A percentile compares a stretch with the other conserved stretches of the same genome.
Evolutionary conservation across 257 asterid genomes (phyloP).

Genomic region (Fraxinus anomala): DNA sequence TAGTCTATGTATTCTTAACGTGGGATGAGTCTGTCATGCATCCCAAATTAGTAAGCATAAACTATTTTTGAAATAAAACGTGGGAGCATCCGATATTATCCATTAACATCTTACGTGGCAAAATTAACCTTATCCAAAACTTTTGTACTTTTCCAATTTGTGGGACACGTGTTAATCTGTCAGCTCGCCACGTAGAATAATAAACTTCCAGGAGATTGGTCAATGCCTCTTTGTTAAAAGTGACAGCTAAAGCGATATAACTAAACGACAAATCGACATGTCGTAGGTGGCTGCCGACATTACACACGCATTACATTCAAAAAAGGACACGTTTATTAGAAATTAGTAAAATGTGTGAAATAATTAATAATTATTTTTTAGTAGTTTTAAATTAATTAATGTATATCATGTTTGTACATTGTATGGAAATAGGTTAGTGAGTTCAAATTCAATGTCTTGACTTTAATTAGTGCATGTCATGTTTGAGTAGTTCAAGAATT

Average conservation of each 20-base stretch:
- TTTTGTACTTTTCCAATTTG: background rate
- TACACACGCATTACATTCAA: background rate
- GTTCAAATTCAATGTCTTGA: too few species aligned
- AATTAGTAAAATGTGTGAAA: background rate
- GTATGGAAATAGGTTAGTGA: background rate
- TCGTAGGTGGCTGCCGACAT: conserved; percentile 27
- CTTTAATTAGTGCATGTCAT: too few species aligned
- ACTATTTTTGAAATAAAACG: background rate
- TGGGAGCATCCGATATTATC: background rate
- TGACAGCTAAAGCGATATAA: background rate
- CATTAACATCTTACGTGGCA: conserved; percentile 24
- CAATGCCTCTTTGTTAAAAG: background rate
- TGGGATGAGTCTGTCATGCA: too few species aligned
- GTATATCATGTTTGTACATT: background rate
- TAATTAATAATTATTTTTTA: background rate
- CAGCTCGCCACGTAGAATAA: background rate
- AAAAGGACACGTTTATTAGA: background rate
- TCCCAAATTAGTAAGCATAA: background rate
- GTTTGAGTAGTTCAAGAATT: too few species aligned
- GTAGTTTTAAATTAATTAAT: background rate
- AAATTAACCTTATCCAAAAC: conserved; percentile 31
- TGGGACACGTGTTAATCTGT: background rate
- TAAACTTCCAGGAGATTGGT: conserved; percentile 4
- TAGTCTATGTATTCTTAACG: too few species aligned
- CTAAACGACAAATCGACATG: conserved; percentile 22